A percentile compares a stretch with the other conserved stretches of the same genome.
Conservation (phyloP, 1,284 basidiomycete genomes). For the Cryptococcus sp. region DNA sequence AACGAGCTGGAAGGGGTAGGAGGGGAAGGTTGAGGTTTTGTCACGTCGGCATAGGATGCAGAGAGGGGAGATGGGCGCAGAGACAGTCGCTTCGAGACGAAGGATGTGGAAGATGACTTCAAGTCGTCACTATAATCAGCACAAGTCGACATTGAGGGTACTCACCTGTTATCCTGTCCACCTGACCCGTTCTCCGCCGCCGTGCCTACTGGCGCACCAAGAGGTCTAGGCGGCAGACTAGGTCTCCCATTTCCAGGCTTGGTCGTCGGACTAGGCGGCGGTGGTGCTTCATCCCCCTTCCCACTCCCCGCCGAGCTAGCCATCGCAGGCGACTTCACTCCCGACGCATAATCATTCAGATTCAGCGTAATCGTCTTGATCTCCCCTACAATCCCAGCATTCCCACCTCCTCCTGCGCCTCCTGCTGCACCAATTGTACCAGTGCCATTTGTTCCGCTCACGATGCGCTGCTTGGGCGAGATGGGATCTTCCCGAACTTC, state of each 20-base stretch:
- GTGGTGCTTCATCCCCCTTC: slow-evolving; percentile 1
- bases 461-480: not conserved
- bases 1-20: slow-evolving; percentile 5
- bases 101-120: slow-evolving; percentile 9
- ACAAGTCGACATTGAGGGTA: not conserved
- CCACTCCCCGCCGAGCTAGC: not conserved
- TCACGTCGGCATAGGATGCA: slow-evolving; percentile 15
- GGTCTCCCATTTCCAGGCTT: slow-evolving; percentile 3
- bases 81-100: slow-evolving; percentile 24
- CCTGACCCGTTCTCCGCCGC: too few relatives aligned
- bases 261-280: slow-evolving; percentile 7
- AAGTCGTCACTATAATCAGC: not conserved
- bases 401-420: too few relatives aligned
- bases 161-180: too few relatives aligned
- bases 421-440: too few relatives aligned
- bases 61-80: slow-evolving; percentile 28
- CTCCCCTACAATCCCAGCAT: not conserved
- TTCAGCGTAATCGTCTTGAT: slow-evolving; percentile 41
- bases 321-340: not conserved
- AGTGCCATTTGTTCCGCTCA: too few relatives aligned
- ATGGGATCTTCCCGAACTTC: slow-evolving; percentile 19
- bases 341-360: slow-evolving; percentile 34
- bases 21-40: slow-evolving; percentile 10
- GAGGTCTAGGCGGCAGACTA: slow-evolving; percentile 5
- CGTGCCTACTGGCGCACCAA: not conserved